phyloP scores from a whole-genome alignment of 1,284 basidiomycete genomes.

The Schizopora paradoxa region DNA sequence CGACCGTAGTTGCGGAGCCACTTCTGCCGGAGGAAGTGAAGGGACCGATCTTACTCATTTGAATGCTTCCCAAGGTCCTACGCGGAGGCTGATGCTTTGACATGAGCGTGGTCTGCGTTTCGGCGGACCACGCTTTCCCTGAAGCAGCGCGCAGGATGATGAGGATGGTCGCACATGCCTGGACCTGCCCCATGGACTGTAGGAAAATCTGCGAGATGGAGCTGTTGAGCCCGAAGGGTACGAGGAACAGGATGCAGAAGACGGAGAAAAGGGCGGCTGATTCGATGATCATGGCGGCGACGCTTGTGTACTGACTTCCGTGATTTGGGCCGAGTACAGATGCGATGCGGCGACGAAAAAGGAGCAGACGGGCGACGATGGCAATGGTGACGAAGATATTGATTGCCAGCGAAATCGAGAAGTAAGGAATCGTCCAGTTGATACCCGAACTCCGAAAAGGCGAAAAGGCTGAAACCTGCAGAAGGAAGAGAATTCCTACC shows the following conservation, averaged over 20 bases:
- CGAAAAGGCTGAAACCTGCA: constrained; percentile 21
- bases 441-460: constrained; percentile 16
- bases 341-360: background rate
- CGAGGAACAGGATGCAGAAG: constrained; percentile 28
- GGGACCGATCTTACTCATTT: no score
- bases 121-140: background rate
- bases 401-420: background rate
- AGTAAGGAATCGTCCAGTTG: background rate
- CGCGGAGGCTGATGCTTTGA: no score
- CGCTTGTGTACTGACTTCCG: background rate
- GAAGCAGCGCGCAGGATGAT: constrained; percentile 1
- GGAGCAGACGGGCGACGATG: background rate
- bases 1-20: no score
- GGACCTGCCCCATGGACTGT: constrained; percentile 20
- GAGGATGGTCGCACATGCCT: constrained; percentile 2
- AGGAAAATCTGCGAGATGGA: constrained; percentile 23
- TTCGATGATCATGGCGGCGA: background rate
- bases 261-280: constrained; percentile 23
- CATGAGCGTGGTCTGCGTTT: no score
- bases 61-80: no score
- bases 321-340: background rate
- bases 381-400: background rate
- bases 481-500: constrained; percentile 22
- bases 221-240: constrained; percentile 25
- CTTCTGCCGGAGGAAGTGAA: no score